phyloP scores from a whole-genome alignment of 768 basidiomycete species.

The Suillus paluster region DNA sequence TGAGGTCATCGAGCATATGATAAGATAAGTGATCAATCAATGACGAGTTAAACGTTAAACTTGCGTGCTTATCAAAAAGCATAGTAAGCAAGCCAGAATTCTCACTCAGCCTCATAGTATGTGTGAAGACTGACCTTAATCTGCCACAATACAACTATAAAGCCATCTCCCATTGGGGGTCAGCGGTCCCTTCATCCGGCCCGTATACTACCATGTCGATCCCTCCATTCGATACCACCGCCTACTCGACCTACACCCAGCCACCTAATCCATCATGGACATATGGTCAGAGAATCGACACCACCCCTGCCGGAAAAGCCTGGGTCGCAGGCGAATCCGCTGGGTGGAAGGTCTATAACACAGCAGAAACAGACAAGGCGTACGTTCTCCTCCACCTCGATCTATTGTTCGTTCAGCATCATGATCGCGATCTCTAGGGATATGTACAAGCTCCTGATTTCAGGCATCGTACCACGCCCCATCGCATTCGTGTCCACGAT shows the following conservation, averaged over 20 bases:
- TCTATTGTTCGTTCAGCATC: background rate
- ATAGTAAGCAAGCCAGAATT: too few relatives aligned
- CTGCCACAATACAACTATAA: background rate
- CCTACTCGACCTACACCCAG: slow-evolving; percentile 29
- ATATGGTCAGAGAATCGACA: slow-evolving; percentile 34
- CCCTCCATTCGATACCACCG: slow-evolving; percentile 28
- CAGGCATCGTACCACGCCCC: slow-evolving; percentile 48
- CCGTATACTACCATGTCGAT: slow-evolving; percentile 25
- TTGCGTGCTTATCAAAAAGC: too few relatives aligned
- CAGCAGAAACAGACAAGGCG: slow-evolving; percentile 32
- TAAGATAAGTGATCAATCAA: too few relatives aligned
- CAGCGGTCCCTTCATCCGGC: background rate
- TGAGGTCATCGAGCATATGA: too few relatives aligned
- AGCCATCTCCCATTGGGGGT: too few relatives aligned
- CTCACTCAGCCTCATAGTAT: too few relatives aligned
- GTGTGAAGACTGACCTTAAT: too few relatives aligned
- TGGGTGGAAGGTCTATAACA: slow-evolving; percentile 40
- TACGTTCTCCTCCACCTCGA: slow-evolving; percentile 17
- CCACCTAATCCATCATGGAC: slow-evolving; percentile 37
- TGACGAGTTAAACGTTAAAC: too few relatives aligned
- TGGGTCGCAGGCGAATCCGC: slow-evolving; percentile 40
- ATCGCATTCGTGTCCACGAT: slow-evolving; percentile 49
- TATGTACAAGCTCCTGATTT: slow-evolving; percentile 40
- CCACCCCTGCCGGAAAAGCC: slow-evolving; percentile 30
- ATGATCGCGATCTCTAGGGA: slow-evolving; percentile 14